Evolutionary conservation across 495 filamentous ascomycete genomes (phyloP).

Genomic region (Talaromyces stipitatus): DNA sequence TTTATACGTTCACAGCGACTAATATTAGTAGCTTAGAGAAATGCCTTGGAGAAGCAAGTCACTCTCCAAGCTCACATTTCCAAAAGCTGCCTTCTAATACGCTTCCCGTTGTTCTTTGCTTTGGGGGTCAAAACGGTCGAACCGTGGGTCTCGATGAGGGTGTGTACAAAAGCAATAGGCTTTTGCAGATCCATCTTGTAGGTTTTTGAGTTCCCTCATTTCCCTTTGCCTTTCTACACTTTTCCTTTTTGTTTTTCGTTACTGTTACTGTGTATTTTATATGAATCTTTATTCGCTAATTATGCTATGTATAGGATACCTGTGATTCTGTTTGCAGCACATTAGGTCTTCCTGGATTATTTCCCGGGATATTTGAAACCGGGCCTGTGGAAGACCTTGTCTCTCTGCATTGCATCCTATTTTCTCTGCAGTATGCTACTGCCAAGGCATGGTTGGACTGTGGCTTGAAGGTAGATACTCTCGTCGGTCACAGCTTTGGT

Average conservation of each 20-base stretch:
- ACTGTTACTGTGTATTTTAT: too few relatives aligned
- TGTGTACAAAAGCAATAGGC: constrained; percentile 18
- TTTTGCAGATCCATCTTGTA: constrained; percentile 26
- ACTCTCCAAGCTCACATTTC: neutral
- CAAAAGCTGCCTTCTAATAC: neutral
- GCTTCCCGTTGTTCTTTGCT: constrained; percentile 19
- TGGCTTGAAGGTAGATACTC: constrained; percentile 24
- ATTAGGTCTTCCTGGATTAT: constrained; percentile 27
- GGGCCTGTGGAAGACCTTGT: constrained; percentile 27
- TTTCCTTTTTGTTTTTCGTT: too few relatives aligned
- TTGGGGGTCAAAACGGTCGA: constrained; percentile 24
- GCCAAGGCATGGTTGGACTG: constrained; percentile 44
- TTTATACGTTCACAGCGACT: neutral
- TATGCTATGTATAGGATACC: too few relatives aligned
- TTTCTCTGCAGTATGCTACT: constrained; percentile 41
- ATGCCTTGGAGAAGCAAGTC: neutral
- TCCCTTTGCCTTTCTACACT: too few relatives aligned
- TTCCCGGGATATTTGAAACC: constrained; percentile 37
- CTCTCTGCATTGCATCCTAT: constrained; percentile 32
- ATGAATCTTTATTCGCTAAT: too few relatives aligned
- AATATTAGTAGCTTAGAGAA: neutral
- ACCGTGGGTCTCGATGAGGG: constrained; percentile 14
- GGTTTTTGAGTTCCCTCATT: too few relatives aligned
- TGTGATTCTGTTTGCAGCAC: constrained; percentile 19
- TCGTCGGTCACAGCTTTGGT: constrained; percentile 50